Percentiles rank a stretch among this genome's conserved stretches.
These are phyloP conservation scores for Syzygium malaccense DNA, from an alignment of 441 rosid species.

Conservation along the genomic window DNA sequence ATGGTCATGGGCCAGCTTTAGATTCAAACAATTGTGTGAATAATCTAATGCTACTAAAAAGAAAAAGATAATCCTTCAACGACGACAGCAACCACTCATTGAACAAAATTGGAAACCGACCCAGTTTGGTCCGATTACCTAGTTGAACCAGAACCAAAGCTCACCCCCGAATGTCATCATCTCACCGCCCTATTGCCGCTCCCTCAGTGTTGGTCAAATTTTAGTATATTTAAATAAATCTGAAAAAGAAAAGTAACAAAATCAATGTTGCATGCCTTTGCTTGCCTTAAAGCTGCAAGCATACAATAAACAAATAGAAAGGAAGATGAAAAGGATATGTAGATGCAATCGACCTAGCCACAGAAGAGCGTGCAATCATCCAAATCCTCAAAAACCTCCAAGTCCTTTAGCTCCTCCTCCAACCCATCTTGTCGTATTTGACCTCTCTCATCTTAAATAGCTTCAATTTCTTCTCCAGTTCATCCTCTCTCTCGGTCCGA, in stretches of 20 bases:
- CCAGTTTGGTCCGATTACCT: no score
- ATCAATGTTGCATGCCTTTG: neutral
- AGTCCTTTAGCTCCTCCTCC: neutral
- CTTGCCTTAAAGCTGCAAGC: neutral
- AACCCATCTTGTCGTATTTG: neutral
- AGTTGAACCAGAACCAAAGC: fast-evolving
- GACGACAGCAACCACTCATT: neutral
- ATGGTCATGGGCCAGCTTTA: neutral
- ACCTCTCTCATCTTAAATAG: neutral
- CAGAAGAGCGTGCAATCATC: neutral
- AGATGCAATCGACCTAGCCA: neutral
- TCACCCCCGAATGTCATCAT: neutral
- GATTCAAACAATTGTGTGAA: neutral
- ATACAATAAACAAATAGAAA: neutral
- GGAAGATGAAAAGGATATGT: neutral
- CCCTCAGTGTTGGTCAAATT: neutral
- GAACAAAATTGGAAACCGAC: neutral
- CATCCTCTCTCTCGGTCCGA: neutral
- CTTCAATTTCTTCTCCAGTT: neutral
- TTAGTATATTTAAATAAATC: neutral
- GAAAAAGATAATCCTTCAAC: neutral
- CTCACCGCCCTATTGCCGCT: neutral
- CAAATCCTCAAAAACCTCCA: neutral
- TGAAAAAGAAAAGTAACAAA: neutral
- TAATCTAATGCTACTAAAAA: no score